Percentiles rank a stretch among this genome's conserved stretches.
phyloP scores from a whole-genome alignment of 345 rosid genomes.

The Capsella bursapastoris region DNA sequence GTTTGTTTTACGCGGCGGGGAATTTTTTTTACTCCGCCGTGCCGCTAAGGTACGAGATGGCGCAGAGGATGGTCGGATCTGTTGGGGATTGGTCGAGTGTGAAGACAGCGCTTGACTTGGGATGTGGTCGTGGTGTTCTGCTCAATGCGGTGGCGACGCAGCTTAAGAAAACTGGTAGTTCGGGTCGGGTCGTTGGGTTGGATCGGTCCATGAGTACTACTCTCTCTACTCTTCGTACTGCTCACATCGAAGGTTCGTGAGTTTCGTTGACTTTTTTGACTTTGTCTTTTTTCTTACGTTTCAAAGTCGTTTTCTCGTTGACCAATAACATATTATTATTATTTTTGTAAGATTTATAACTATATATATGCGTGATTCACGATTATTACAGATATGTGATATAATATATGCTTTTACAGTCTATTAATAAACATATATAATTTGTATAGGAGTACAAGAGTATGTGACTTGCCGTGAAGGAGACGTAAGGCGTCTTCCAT shows the following conservation, averaged over 20 bases:
- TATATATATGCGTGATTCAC: constrained; percentile 17
- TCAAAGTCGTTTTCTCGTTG: constrained; percentile 14
- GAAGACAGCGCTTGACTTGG: constrained; percentile 85
- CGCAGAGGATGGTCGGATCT: constrained; percentile 82
- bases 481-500: constrained; percentile 82
- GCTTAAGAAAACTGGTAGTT: constrained; percentile 91
- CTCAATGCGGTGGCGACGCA: constrained; percentile 92
- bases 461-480: constrained; percentile 95
- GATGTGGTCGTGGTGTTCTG: constrained; percentile 92
- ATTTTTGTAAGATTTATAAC: neutral
- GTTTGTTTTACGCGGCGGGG: constrained; percentile 78
- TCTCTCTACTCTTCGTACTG: constrained; percentile 87
- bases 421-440: neutral
- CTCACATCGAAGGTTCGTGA: constrained; percentile 75
- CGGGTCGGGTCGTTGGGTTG: constrained; percentile 94
- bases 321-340: constrained; percentile 4
- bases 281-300: neutral
- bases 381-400: neutral
- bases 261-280: constrained; percentile 25
- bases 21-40: constrained; percentile 88
- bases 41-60: constrained; percentile 81
- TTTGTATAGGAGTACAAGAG: constrained; percentile 76
- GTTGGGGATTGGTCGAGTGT: constrained; percentile 91
- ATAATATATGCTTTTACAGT: too few species aligned
- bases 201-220: constrained; percentile 79